A percentile compares a stretch with the other conserved stretches of the same genome.
phyloP scores from a whole-genome alignment of 176 grass and related monocot species.

The Leersia perrieri region DNA sequence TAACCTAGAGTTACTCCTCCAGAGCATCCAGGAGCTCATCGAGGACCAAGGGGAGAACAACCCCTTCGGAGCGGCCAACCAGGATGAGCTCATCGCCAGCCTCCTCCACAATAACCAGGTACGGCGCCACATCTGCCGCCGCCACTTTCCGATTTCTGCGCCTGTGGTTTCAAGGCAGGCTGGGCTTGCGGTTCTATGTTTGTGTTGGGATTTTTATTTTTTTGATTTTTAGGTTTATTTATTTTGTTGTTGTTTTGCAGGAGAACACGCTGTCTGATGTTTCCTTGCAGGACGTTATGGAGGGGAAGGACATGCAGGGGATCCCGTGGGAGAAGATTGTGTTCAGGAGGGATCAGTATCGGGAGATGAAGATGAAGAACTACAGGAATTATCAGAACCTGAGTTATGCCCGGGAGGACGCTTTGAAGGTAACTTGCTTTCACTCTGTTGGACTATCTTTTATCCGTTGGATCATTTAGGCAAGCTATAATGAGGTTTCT shows the following conservation, averaged over 20 bases:
- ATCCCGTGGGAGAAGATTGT: constrained; percentile 68
- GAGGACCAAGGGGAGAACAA: constrained; percentile 40
- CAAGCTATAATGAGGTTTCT: not conserved
- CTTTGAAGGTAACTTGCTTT: constrained; percentile 28
- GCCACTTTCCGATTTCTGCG: not conserved
- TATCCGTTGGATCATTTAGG: not conserved
- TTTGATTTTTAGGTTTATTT: not conserved
- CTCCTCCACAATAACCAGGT: constrained; percentile 45
- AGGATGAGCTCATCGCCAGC: constrained; percentile 46
- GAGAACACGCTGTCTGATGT: constrained; percentile 40
- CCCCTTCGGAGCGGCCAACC: constrained; percentile 45
- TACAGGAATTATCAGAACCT: constrained; percentile 72
- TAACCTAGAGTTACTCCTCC: constrained; percentile 52
- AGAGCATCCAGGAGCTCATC: constrained; percentile 58
- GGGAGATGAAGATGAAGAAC: constrained; percentile 58
- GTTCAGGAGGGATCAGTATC: constrained; percentile 51
- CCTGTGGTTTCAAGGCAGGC: not conserved
- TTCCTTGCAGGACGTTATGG: constrained; percentile 26
- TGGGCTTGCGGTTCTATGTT: not conserved
- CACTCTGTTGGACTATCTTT: not conserved
- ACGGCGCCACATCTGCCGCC: not conserved
- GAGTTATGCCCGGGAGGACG: constrained; percentile 37
- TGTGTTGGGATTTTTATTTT: not conserved
- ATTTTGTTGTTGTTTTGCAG: constrained; percentile 10
- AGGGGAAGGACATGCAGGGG: constrained; percentile 66